These are phyloP conservation scores for Leptographium flavum DNA, from an alignment of 2,329 filamentous ascomycete genomes.

Conservation along the genomic window DNA sequence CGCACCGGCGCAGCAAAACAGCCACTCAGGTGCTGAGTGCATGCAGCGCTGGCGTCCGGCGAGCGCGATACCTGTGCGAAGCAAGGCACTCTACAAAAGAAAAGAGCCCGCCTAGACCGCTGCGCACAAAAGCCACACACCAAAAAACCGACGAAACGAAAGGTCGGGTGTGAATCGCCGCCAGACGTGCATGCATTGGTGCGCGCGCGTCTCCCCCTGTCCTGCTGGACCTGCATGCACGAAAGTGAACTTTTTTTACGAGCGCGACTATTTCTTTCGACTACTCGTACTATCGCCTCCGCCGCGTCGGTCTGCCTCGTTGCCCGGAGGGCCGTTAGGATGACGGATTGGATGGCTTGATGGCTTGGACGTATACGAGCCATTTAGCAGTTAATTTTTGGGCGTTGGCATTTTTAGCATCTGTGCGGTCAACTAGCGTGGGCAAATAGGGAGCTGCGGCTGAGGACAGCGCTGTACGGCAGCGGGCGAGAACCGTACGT, in stretches of 20 bases:
- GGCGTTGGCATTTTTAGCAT: background rate
- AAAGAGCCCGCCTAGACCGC: too few relatives aligned
- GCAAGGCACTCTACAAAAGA: too few relatives aligned
- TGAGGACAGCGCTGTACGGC: too few relatives aligned
- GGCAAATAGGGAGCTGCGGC: background rate
- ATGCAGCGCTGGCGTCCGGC: background rate
- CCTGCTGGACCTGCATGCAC: constrained; percentile 7
- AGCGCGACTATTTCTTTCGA: background rate
- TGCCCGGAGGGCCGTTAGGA: background rate
- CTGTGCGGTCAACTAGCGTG: background rate
- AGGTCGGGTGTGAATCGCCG: background rate
- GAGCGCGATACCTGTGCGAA: background rate
- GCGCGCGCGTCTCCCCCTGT: constrained; percentile 4
- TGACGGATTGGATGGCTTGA: too few relatives aligned
- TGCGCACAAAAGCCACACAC: too few relatives aligned
- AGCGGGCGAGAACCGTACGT: too few relatives aligned
- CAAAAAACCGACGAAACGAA: too few relatives aligned
- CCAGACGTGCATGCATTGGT: constrained; percentile 4
- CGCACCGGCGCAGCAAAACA: background rate
- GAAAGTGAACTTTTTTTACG: background rate
- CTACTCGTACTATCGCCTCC: background rate
- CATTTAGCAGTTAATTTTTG: background rate
- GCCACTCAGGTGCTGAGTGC: background rate
- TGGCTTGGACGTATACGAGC: too few relatives aligned
- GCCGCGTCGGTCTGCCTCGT: background rate